Evolutionary conservation across 306 rosid species (phyloP).

Genomic region (Ormosia semicastrata): DNA sequence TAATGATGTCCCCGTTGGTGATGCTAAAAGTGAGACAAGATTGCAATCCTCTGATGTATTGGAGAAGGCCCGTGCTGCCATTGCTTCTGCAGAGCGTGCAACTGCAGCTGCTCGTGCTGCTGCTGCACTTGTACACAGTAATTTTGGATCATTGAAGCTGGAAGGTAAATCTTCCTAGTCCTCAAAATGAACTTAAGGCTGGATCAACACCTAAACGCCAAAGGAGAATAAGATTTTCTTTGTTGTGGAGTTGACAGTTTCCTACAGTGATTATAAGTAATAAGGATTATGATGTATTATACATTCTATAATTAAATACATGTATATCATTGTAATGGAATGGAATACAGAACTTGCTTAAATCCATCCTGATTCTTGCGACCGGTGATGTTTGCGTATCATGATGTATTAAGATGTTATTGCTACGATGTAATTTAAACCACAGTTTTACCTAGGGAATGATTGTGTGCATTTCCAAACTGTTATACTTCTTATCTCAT

Average conservation of each 20-base stretch:
- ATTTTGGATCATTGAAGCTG: constrained; percentile 48
- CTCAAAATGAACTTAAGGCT: constrained; percentile 6
- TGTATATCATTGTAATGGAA: constrained; percentile 14
- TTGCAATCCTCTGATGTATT: constrained; percentile 56
- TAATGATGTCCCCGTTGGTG: constrained; percentile 24
- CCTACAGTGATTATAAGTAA: constrained; percentile 7
- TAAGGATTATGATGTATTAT: constrained; percentile 3
- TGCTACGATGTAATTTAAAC: not conserved
- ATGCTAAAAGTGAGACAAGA: constrained; percentile 45
- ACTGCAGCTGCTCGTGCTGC: constrained; percentile 87
- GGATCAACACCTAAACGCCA: not conserved
- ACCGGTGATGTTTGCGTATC: not conserved
- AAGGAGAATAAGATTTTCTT: not conserved
- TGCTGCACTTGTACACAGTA: constrained; percentile 56
- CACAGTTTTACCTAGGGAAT: not conserved
- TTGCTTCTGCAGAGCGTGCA: constrained; percentile 87
- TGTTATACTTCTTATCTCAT: not conserved
- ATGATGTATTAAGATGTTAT: constrained; percentile 17
- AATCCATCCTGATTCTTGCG: not conserved
- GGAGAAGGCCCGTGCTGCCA: constrained; percentile 84
- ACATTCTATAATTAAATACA: constrained; percentile 22
- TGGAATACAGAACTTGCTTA: not conserved
- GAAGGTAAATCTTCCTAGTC: constrained; percentile 50
- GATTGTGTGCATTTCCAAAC: not conserved
- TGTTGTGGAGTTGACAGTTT: not conserved